phyloP scores from a whole-genome alignment of 176 grass and related monocot genomes.

The Urochloa ruziziensis region DNA sequence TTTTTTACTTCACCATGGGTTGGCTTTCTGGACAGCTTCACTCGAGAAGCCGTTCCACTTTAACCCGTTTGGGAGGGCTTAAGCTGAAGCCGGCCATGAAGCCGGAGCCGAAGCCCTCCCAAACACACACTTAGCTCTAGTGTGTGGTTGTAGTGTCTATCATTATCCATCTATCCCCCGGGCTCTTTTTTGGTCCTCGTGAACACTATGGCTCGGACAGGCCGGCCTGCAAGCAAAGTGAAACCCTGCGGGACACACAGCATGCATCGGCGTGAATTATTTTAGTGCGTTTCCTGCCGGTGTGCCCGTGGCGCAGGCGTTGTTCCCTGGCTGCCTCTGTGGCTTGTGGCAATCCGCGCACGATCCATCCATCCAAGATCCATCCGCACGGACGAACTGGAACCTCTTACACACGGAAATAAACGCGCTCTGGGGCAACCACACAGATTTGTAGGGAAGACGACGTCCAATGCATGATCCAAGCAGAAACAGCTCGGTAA shows the following conservation, averaged over 20 bases:
- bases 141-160: no score
- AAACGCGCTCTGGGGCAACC: not conserved
- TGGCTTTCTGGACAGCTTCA: no score
- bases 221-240: not conserved
- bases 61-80: no score
- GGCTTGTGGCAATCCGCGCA: not conserved
- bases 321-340: not conserved
- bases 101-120: no score
- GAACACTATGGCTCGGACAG: not conserved
- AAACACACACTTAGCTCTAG: no score
- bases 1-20: no score
- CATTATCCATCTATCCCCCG: no score
- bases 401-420: not conserved
- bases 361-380: not conserved
- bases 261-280: not conserved
- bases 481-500: not conserved
- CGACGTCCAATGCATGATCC: not conserved
- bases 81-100: no score
- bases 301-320: constrained; percentile 18
- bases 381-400: not conserved
- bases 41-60: no score
- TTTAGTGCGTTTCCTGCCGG: not conserved
- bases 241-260: no score
- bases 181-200: not conserved
- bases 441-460: not conserved